Evolutionary conservation across 306 rosid species (phyloP).

Genomic region (Fragaria ananassa): DNA sequence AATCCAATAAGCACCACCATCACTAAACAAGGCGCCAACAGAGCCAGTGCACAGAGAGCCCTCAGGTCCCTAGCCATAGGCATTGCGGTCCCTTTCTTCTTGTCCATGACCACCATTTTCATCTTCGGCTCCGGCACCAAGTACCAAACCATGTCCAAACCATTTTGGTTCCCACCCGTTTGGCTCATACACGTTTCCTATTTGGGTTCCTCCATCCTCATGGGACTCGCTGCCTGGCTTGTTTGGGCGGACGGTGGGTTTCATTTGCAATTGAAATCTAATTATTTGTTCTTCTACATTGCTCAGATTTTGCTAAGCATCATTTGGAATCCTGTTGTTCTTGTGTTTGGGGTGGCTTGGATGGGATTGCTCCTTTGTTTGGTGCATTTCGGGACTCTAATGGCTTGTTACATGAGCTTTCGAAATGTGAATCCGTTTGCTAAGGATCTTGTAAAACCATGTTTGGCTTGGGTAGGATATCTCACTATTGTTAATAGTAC

Average conservation of each 20-base stretch:
- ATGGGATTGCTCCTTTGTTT: conserved; percentile 34
- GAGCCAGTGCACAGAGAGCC: conserved; percentile 41
- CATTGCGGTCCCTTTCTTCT: conserved; percentile 37
- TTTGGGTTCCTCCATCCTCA: conserved; percentile 41
- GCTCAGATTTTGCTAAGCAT: conserved; percentile 45
- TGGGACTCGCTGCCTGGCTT: conserved; percentile 72
- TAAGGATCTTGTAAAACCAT: conserved; percentile 50
- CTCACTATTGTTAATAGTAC: conserved; percentile 35
- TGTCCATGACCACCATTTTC: conserved; percentile 34
- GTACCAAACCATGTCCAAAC: conserved; percentile 31
- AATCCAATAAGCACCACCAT: conserved; percentile 2
- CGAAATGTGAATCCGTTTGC: conserved; percentile 52
- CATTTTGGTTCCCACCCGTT: conserved; percentile 58
- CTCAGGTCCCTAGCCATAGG: conserved; percentile 47
- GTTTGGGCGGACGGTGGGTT: conserved; percentile 85
- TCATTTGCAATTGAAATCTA: conserved; percentile 17
- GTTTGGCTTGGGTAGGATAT: conserved; percentile 41
- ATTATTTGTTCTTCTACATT: conserved; percentile 44
- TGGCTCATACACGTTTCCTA: conserved; percentile 60
- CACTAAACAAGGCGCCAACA: conserved; percentile 36
- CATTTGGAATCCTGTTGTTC: conserved; percentile 65
- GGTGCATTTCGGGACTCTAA: conserved; percentile 39
- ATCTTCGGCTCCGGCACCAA: conserved; percentile 40
- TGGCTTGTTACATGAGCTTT: conserved; percentile 40
- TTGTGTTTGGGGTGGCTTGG: conserved; percentile 33